phyloP scores from a whole-genome alignment of 164 flowering plant genomes.

The Umbilicus rupestris region DNA sequence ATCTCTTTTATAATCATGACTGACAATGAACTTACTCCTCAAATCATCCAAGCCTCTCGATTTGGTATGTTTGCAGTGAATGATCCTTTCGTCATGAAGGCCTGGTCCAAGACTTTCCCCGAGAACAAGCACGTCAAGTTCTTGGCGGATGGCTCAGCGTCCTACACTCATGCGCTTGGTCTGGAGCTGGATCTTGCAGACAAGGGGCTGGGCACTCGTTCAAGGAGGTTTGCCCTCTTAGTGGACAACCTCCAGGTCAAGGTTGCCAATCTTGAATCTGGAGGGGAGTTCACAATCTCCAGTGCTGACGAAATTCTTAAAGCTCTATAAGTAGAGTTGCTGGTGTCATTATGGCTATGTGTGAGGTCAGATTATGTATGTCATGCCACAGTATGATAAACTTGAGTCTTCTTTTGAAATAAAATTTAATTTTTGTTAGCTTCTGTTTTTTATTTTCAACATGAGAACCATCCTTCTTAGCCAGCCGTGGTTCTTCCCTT shows the following conservation, averaged over 20 bases:
- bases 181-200: slow-evolving; percentile 83
- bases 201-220: slow-evolving; percentile 76
- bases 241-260: slow-evolving; percentile 77
- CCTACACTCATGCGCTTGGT: slow-evolving; percentile 74
- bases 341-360: background rate
- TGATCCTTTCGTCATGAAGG: slow-evolving; percentile 96
- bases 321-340: slow-evolving; percentile 27
- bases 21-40: background rate
- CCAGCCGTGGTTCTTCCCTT: too few relatives aligned
- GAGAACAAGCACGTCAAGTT: slow-evolving; percentile 83
- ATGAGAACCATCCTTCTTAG: too few relatives aligned
- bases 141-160: slow-evolving; percentile 78
- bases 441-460: too few relatives aligned
- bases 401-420: too few relatives aligned
- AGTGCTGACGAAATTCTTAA: slow-evolving; percentile 81
- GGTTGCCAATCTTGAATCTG: slow-evolving; percentile 66
- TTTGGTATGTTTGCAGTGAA: slow-evolving; percentile 48
- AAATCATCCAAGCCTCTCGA: too few relatives aligned
- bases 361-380: too few relatives aligned
- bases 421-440: too few relatives aligned
- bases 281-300: slow-evolving; percentile 76
- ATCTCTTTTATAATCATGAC: background rate
- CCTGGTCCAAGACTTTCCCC: slow-evolving; percentile 77
- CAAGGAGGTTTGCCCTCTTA: slow-evolving; percentile 70
- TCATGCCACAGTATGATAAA: too few relatives aligned